Base-by-base conservation (phyloP, 2,329 filamentous ascomycete genomes). In the Penicillium sumatraense region DNA sequence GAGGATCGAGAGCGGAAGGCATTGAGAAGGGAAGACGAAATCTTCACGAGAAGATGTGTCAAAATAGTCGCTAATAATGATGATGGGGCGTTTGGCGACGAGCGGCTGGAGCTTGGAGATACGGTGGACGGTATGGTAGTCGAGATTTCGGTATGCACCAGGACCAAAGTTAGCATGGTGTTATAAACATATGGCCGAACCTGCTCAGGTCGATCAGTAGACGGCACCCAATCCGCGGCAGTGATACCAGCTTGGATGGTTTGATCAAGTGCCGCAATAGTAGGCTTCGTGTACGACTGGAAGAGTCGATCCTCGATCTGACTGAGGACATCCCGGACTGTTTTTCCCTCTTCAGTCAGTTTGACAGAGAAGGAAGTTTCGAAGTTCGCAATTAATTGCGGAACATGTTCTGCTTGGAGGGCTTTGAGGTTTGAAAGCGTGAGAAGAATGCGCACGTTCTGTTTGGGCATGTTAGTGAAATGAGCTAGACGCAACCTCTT, bases 341-440 rank as follows among this genome's bases (percentile, higher is more conserved):
- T 95, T 72, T 93, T 93, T 53, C 88, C 89, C 75, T 99, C 95
- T 60, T 97, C 93, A 1, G 92, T 96, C 56, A 99, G 83, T 69
- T 96, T 96, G 59, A 98, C 91, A 1, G 90, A 92, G 75, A 99
- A 99, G 52, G 91, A 86, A 47, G 90, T 92, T 72, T 99, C 95
- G 68, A 98, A 99, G 68, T 95, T 89, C 4, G 89, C 85, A 70
- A 96, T 90, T n/a, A 99, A 83, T 63, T 88, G 87, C 0, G 93
- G 93, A 1, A 98, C 90, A 27, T 93, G 85, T 59, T 95, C 87
- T 21, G 86, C 83, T 54, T 91, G 89, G 33, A 99, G 85, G 21
- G 89, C 84, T 68, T 93, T 89, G 56, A 99, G 86, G 72, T 99
- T 99, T 70, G 90, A 95, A 23, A 99, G 82, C 1, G 95, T 99